Conservation (phyloP, 129 eudicot species). For the Centella asiatica region DNA sequence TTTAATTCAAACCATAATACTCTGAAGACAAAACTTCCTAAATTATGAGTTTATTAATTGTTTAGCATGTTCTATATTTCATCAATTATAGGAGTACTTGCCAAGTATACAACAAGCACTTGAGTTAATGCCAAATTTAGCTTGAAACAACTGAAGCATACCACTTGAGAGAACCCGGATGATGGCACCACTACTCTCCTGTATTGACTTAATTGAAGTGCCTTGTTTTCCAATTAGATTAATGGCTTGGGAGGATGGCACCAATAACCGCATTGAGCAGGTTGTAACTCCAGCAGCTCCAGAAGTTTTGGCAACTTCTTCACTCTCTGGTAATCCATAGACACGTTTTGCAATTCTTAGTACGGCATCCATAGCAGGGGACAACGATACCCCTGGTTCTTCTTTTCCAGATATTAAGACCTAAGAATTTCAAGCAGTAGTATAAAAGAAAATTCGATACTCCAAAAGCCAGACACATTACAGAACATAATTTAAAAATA, state of each 20-base stretch:
- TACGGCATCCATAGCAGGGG: slow-evolving; percentile 95
- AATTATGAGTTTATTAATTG: too few species aligned
- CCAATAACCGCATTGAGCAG: slow-evolving; percentile 63
- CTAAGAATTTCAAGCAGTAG: slow-evolving; percentile 17
- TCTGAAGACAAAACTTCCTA: too few species aligned
- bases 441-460: background rate
- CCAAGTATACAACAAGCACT: too few species aligned
- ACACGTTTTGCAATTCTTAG: slow-evolving; percentile 70
- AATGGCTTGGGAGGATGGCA: slow-evolving; percentile 66
- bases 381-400: slow-evolving; percentile 61
- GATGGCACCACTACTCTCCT: slow-evolving; percentile 68
- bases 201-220: slow-evolving; percentile 65
- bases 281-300: slow-evolving; percentile 40
- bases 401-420: slow-evolving; percentile 87
- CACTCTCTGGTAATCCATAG: slow-evolving; percentile 54
- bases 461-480: background rate
- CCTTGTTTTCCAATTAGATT: slow-evolving; percentile 91
- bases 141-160: slow-evolving; percentile 13
- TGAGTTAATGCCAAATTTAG: background rate
- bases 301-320: slow-evolving; percentile 29
- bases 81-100: too few species aligned
- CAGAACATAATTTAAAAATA: too few species aligned
- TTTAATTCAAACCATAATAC: too few species aligned
- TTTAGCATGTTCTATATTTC: too few species aligned
- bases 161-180: slow-evolving; percentile 71